phyloP scores from a whole-genome alignment of 768 basidiomycete genomes.

The Harrya chromipes region DNA sequence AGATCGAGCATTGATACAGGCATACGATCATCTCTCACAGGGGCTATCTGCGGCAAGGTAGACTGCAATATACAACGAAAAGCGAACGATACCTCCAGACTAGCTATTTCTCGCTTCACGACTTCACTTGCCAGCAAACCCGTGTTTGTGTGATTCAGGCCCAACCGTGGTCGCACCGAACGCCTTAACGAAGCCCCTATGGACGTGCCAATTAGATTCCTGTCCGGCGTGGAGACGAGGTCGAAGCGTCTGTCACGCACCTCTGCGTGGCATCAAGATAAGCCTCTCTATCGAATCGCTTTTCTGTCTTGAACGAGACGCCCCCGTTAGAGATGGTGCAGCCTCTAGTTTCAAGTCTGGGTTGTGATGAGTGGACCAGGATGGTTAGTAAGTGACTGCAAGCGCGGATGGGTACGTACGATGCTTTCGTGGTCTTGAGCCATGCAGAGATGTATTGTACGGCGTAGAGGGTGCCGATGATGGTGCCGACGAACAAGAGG shows the following conservation, averaged over 20 bases:
- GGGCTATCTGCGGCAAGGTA: too few relatives aligned
- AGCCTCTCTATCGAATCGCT: constrained; percentile 55
- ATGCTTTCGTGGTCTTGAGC: constrained; percentile 50
- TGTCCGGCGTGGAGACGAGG: too few relatives aligned
- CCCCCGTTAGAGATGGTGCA: constrained; percentile 57
- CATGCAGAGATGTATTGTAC: constrained; percentile 39
- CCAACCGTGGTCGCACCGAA: constrained; percentile 44
- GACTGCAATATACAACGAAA: too few relatives aligned
- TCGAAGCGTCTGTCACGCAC: constrained; percentile 20
- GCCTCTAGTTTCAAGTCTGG: constrained; percentile 49
- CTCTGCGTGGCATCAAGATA: constrained; percentile 75
- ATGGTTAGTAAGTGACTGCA: neutral
- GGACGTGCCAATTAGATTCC: too few relatives aligned
- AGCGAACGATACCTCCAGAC: too few relatives aligned
- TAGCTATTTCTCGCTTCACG: too few relatives aligned
- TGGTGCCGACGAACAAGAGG: constrained; percentile 42
- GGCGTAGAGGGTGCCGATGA: constrained; percentile 42
- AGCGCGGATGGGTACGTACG: constrained; percentile 37
- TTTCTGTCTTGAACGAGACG: constrained; percentile 61
- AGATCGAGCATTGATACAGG: constrained; percentile 11
- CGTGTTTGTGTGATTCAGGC: constrained; percentile 5
- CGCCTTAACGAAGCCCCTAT: constrained; percentile 54
- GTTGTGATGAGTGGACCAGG: too few relatives aligned
- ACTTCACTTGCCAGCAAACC: neutral
- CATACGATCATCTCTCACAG: too few relatives aligned